These are phyloP conservation scores for Jackrogersella multiformis DNA, from an alignment of 495 filamentous ascomycete species.

Conservation along the genomic window DNA sequence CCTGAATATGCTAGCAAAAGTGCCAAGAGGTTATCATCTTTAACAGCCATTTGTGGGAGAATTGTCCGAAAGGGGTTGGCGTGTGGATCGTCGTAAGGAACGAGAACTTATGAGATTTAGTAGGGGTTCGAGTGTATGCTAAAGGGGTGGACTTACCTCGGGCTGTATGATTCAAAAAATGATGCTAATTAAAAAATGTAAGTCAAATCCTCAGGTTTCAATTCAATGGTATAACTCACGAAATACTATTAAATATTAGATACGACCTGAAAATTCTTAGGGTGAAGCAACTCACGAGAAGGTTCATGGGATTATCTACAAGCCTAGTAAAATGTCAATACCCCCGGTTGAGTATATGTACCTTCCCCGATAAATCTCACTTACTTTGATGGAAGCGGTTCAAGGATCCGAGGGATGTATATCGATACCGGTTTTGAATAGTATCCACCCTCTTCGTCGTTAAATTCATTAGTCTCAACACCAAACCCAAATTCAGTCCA, in stretches of 20 bases:
- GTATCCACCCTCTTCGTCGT: constrained; percentile 67
- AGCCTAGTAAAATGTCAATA: constrained; percentile 48
- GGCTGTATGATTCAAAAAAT: constrained; percentile 83
- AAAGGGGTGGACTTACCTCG: constrained; percentile 44
- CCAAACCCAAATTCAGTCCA: constrained; percentile 58
- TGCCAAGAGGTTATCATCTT: constrained; percentile 80
- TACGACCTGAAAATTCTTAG: not conserved
- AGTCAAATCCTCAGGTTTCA: constrained; percentile 3
- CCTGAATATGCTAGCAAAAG: constrained; percentile 79
- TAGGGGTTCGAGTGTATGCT: not conserved
- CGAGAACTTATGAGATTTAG: constrained; percentile 59
- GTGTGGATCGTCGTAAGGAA: constrained; percentile 76
- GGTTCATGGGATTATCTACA: constrained; percentile 77
- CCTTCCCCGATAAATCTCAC: not conserved
- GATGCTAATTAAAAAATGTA: constrained; percentile 57
- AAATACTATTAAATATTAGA: constrained; percentile 50
- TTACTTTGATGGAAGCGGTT: constrained; percentile 57
- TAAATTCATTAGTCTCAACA: constrained; percentile 56
- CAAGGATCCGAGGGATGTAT: constrained; percentile 47
- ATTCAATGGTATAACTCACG: constrained; percentile 42
- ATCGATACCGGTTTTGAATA: constrained; percentile 71
- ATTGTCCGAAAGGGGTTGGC: constrained; percentile 78
- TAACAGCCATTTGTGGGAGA: constrained; percentile 70
- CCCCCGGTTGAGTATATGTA: not conserved
- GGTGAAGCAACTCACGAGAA: constrained; percentile 66